Evolutionary conservation across 2,329 filamentous ascomycete species (phyloP), one percentile per base, ranked within the genome.

Genomic region (Aspergillus cejpii): DNA sequence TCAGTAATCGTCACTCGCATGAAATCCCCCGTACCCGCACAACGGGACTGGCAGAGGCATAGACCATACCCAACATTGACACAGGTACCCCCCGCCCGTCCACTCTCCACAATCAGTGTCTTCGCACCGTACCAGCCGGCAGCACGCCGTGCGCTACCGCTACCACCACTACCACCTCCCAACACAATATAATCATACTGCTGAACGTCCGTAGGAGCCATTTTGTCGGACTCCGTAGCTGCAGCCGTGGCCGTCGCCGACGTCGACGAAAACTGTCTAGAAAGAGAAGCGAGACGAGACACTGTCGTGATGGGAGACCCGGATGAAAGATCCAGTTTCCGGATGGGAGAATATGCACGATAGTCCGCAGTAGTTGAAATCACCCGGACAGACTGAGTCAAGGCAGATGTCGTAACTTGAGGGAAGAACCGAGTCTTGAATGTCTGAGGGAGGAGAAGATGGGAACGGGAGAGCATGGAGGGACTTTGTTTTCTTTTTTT

Each of bases 151-250:
- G 69, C 72, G 43, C 72, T 70, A 44, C 70, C 74, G 51, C 70
- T 72, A 28, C 75, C 75, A 49, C 74, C 74, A 49, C 71, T 74
- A 39, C 75, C 75, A 53, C 74, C 75, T 45, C 75, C 75, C 53
- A 77, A 69, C 45, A 78, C 74, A 44, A 78, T 74, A 52, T 75
- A 78, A 55, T 78, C 75, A 56, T 75, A 77, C 45, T 70, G 66
- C 48, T 72, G 69, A 19, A 65, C 60, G 29, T 65, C 61, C 5
- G 70, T 63, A 19, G 74, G 73, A 47, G 72, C 66, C 73, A 74
- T 75, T 43, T 48, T 59, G 43, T 49, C 60, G 24, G 61, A 60
- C n/a, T 55, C 49, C n/a, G 51, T 29, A 3, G 40, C 23, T 3
- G 41, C 37, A 11, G 61, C 46, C 10, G 60, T 59, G 12, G 50